Base-by-base conservation (phyloP, 202 grass and related monocot species). In the Hordeum pubiflorum region DNA sequence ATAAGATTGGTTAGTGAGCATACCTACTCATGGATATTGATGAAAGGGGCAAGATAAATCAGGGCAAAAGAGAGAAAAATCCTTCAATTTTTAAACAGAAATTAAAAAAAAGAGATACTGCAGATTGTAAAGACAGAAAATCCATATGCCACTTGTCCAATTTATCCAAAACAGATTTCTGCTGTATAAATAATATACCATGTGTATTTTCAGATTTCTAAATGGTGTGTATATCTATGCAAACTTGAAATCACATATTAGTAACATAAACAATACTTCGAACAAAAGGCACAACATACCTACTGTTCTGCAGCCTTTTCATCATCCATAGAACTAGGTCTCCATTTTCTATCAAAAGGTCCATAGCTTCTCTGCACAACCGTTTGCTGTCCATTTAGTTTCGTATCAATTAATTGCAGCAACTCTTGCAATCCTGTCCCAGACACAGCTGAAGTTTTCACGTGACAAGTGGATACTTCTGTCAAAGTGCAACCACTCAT, bases 331-430 rank as follows among this genome's bases (percentile, higher is more conserved):
- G 48, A 61, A 55, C 34, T 73, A 78, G 63, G 90, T 79, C 92
- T 91, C 95, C 92, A 98, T 89, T 98, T 94, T 81, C 84, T 90
- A 86, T 98, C 86, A 60, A 89, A 91, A 88, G 82, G 79, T 7
- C 90, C 90, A 40, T 87, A 85, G 81, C 76, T 91, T 88, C 87
- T 92, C 63, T 89, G 84, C 75, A 91, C 86, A 83, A 86, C 31
- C 5, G 75, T 79, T 91, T 83, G 86, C 76, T 93, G 81, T 76
- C 82, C 63, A 60, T 52, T 90, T 31, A 94, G 58, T 79, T 93
- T 94, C 44, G 58, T 27, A 79, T 98, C 95, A 63, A 98, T 94
- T 39, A 93, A 40, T 23, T 72, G 48, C 79, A 98, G 63, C 32
- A 98, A 79, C 73, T 91, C 90, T 78, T 98, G 90, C 86, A 94